These are phyloP conservation scores for Salix caprea DNA, from an alignment of 345 rosid genomes.

Conservation along the genomic window DNA sequence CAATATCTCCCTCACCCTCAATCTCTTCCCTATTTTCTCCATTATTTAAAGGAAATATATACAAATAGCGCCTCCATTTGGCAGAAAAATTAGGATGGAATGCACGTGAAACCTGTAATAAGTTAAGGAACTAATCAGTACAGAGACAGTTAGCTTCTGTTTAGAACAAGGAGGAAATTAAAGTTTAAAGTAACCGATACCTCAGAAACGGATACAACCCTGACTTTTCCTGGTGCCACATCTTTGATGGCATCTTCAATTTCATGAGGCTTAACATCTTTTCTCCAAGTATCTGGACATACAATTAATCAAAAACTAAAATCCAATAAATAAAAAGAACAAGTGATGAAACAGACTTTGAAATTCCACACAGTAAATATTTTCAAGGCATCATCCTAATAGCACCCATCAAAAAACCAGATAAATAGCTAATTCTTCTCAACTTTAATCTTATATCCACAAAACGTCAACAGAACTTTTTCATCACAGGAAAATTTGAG, in stretches of 20 bases:
- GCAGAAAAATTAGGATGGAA: conserved; percentile 98
- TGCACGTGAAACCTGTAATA: conserved; percentile 62
- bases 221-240: conserved; percentile 60
- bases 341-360: not conserved
- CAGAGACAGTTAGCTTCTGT: not conserved
- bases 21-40: conserved; percentile 37
- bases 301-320: conserved; percentile 3
- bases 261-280: conserved; percentile 53
- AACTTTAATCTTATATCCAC: not conserved
- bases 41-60: conserved; percentile 68
- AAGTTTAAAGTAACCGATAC: conserved; percentile 31
- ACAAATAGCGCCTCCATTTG: conserved; percentile 90
- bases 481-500: not conserved
- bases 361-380: no score
- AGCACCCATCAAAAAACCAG: not conserved
- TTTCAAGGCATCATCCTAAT: not conserved
- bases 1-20: conserved; percentile 27
- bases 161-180: not conserved
- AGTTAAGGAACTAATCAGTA: conserved; percentile 10
- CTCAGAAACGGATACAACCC: conserved; percentile 65
- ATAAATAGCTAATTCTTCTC: not conserved
- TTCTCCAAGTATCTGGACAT: conserved; percentile 83
- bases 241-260: conserved; percentile 62
- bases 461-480: not conserved
- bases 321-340: not conserved